Evolutionary conservation across 306 rosid species (phyloP).

Genomic region (Sechiopsis laciniata): DNA sequence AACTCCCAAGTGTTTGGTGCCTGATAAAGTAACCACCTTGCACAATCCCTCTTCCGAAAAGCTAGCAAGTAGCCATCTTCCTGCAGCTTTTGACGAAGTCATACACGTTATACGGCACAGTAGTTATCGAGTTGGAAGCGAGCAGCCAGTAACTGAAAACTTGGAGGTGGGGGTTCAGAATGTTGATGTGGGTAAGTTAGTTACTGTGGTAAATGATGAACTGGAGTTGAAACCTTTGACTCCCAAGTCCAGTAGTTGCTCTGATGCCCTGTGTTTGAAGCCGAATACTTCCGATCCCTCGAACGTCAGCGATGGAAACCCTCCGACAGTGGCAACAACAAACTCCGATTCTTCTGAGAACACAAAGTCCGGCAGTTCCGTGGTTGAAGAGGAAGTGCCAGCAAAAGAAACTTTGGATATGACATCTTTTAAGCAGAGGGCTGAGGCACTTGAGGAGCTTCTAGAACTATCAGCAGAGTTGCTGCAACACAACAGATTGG

Average conservation of each 20-base stretch:
- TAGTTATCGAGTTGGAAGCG: slow-evolving; percentile 88
- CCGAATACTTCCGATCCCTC: slow-evolving; percentile 43
- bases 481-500: slow-evolving; percentile 74
- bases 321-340: slow-evolving; percentile 28
- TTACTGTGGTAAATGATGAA: slow-evolving; percentile 72
- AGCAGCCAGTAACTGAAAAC: slow-evolving; percentile 70
- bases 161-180: slow-evolving; percentile 84
- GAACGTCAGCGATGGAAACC: slow-evolving; percentile 32
- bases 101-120: slow-evolving; percentile 97
- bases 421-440: slow-evolving; percentile 86
- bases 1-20: slow-evolving; percentile 44
- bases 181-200: slow-evolving; percentile 69
- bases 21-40: slow-evolving; percentile 30
- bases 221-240: slow-evolving; percentile 45
- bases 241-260: slow-evolving; percentile 44
- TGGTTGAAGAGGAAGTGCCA: slow-evolving; percentile 57
- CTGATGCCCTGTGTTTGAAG: slow-evolving; percentile 46
- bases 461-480: slow-evolving; percentile 90
- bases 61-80: slow-evolving; percentile 52
- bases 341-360: slow-evolving; percentile 48
- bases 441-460: slow-evolving; percentile 96
- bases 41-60: slow-evolving; percentile 49
- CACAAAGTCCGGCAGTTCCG: slow-evolving; percentile 32
- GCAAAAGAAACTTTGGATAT: slow-evolving; percentile 67
- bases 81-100: slow-evolving; percentile 83